Evolutionary conservation across 2,329 filamentous ascomycete species (phyloP).

Genomic region (Iodosphaeria phyllophila): DNA sequence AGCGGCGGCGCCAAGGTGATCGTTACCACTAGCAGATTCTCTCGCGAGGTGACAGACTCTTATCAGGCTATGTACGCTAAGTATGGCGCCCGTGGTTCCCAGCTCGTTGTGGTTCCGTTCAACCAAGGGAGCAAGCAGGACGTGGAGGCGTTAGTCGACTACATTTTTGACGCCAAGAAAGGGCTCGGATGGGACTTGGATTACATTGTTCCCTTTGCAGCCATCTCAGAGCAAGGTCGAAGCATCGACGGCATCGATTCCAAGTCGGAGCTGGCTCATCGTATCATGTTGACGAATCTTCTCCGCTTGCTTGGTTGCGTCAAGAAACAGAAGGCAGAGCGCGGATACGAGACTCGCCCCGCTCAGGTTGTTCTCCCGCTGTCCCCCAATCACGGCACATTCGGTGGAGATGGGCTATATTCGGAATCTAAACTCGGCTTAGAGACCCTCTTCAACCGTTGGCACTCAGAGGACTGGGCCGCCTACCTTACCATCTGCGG

Average conservation of each 20-base stretch:
- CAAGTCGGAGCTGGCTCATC: conserved; percentile 91
- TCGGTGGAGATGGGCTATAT: conserved; percentile 94
- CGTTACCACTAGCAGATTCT: conserved; percentile 93
- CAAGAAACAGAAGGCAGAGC: conserved; percentile 75
- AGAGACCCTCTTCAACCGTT: conserved; percentile 95
- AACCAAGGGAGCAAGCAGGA: conserved; percentile 98
- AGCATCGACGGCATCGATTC: conserved; percentile 96
- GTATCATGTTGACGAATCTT: conserved; percentile 97
- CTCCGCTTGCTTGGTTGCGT: conserved; percentile 77
- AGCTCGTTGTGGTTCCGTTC: conserved; percentile 95
- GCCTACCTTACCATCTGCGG: conserved; percentile 97
- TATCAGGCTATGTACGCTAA: conserved; percentile 98
- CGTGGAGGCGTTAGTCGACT: conserved; percentile 80
- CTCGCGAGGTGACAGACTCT: conserved; percentile 93
- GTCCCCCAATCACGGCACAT: conserved; percentile 96
- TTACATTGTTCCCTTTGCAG: conserved; percentile 88
- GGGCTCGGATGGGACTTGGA: conserved; percentile 97
- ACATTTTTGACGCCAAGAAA: conserved; percentile 92
- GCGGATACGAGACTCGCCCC: conserved; percentile 84
- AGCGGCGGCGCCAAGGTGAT: conserved; percentile 93
- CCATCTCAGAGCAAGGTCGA: conserved; percentile 92
- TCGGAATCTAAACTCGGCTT: conserved; percentile 94
- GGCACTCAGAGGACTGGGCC: conserved; percentile 94
- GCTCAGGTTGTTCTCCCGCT: conserved; percentile 92
- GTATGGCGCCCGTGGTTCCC: conserved; percentile 81